Conservation (phyloP, 371 early-diverging fungal genomes). For the Mortierella sp. region DNA sequence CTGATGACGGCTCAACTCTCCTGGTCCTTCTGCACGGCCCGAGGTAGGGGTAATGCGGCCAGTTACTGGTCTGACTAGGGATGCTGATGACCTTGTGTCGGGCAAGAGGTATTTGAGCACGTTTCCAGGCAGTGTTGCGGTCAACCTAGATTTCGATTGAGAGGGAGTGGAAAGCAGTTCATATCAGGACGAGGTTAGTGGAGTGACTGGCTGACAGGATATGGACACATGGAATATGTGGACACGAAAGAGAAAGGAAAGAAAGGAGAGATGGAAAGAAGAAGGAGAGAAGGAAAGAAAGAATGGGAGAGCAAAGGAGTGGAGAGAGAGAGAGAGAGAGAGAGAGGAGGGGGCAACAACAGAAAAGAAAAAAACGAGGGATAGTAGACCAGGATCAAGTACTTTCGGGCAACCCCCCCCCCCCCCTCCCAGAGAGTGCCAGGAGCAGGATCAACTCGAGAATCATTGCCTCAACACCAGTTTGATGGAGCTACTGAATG, state of each 20-base stretch:
- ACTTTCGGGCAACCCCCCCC: neutral
- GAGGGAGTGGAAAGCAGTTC: neutral
- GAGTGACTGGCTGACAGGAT: neutral
- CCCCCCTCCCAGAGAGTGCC: neutral
- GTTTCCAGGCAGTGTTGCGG: slow-evolving; percentile 36
- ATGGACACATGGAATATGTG: neutral
- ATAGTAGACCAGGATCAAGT: slow-evolving; percentile 11
- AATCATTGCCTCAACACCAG: neutral
- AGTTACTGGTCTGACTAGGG: slow-evolving; percentile 7
- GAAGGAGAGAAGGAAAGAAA: neutral
- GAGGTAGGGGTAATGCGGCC: slow-evolving; percentile 9
- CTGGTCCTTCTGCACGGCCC: slow-evolving; percentile 25
- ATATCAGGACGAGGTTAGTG: neutral
- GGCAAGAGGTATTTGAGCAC: slow-evolving; percentile 54
- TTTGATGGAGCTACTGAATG: neutral
- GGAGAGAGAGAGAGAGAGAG: slow-evolving; percentile 7
- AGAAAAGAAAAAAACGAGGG: neutral
- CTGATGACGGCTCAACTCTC: slow-evolving; percentile 39
- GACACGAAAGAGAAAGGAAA: neutral
- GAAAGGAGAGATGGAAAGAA: neutral
- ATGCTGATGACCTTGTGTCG: slow-evolving; percentile 33
- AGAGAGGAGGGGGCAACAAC: neutral
- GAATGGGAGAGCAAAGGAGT: neutral
- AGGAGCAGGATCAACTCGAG: slow-evolving; percentile 4
- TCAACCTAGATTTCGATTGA: slow-evolving; percentile 21